Conservation (phyloP, 768 basidiomycete species). For the Auricularia sp. region DNA sequence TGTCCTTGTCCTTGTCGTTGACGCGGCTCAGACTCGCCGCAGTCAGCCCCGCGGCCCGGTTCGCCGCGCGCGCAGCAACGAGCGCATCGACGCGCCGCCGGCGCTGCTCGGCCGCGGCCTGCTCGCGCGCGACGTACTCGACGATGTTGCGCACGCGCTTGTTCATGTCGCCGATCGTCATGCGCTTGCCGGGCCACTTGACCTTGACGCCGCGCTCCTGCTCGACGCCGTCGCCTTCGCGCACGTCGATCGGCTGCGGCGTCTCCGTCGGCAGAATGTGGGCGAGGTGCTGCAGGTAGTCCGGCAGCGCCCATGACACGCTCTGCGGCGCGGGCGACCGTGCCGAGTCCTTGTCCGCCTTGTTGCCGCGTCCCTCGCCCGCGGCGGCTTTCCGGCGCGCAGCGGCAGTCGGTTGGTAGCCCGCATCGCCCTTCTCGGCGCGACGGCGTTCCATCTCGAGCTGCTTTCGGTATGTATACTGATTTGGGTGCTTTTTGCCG, state of each 20-base stretch:
- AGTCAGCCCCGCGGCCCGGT: neutral
- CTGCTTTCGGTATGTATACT: conserved; percentile 34
- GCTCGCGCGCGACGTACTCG: conserved; percentile 89
- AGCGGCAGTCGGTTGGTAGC: conserved; percentile 18
- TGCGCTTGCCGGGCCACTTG: conserved; percentile 88
- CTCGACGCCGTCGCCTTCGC: conserved; percentile 26
- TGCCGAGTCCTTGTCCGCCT: neutral
- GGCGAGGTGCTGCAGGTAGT: conserved; percentile 82
- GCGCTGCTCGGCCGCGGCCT: conserved; percentile 66
- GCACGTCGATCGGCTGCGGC: conserved; percentile 67
- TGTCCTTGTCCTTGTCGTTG: neutral
- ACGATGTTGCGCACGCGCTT: conserved; percentile 84
- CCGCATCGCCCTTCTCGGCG: conserved; percentile 21
- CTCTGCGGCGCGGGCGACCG: neutral
- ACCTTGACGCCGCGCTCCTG: conserved; percentile 76
- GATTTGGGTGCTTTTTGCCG: conserved; percentile 34
- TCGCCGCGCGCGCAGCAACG: conserved; percentile 18
- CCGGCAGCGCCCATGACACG: conserved; percentile 77
- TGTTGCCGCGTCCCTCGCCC: neutral
- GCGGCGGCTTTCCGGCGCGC: conserved; percentile 22
- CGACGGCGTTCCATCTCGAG: conserved; percentile 15
- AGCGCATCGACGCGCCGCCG: conserved; percentile 59
- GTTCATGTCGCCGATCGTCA: conserved; percentile 96
- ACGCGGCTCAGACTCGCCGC: neutral
- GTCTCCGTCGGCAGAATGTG: conserved; percentile 69